Conservation (phyloP, 306 rosid genomes). For the Lathyrus oleraceus region DNA sequence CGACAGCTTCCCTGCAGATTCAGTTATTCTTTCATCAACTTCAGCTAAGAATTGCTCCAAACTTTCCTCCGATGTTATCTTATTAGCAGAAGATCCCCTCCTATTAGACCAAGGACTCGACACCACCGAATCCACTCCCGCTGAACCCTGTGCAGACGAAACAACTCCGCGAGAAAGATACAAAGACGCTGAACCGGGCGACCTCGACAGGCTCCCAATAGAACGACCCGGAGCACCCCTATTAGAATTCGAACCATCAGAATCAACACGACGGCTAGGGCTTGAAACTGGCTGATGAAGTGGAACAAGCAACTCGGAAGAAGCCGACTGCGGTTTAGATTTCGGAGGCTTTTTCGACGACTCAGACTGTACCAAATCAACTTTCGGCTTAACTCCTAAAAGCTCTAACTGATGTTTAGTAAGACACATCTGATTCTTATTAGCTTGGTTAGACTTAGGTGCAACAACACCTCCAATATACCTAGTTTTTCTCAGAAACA, state of each 20-base stretch:
- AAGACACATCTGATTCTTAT: constrained; percentile 51
- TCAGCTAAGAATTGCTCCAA: constrained; percentile 82
- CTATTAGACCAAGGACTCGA: constrained; percentile 83
- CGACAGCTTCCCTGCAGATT: constrained; percentile 75
- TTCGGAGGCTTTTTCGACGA: constrained; percentile 77
- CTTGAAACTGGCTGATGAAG: constrained; percentile 71
- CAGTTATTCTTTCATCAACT: constrained; percentile 73
- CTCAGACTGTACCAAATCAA: constrained; percentile 48
- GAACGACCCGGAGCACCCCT: constrained; percentile 53
- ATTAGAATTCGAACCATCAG: constrained; percentile 55
- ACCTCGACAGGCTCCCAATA: constrained; percentile 55
- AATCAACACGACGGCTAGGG: constrained; percentile 48
- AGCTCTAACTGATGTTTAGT: constrained; percentile 75
- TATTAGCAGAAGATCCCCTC: constrained; percentile 56
- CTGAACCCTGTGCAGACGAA: constrained; percentile 55
- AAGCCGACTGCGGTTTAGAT: constrained; percentile 46
- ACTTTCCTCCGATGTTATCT: constrained; percentile 83
- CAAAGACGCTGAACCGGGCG: constrained; percentile 59
- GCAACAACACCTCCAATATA: constrained; percentile 41
- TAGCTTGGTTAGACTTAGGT: constrained; percentile 43
- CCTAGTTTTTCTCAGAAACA: constrained; percentile 50
- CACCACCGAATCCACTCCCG: constrained; percentile 56
- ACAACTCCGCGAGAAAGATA: constrained; percentile 69
- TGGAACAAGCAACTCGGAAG: constrained; percentile 87
- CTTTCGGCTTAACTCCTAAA: constrained; percentile 74